A percentile compares a stretch with the other conserved stretches of the same genome.
Conservation (phyloP, 768 basidiomycete species). For the Boletus patriciae region DNA sequence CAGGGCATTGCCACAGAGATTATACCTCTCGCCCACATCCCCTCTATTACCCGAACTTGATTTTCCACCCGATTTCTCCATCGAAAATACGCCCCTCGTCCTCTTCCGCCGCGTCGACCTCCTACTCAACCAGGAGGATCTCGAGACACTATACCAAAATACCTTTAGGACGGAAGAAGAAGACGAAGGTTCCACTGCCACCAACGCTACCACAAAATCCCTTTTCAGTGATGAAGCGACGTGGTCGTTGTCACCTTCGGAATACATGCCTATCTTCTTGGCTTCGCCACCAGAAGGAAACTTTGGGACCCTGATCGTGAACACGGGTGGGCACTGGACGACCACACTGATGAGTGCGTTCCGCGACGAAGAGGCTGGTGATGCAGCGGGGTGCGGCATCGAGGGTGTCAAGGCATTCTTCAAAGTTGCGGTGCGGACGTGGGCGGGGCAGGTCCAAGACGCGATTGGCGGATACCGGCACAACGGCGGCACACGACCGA, state of each 20-base stretch:
- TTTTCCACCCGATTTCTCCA: conserved; percentile 54
- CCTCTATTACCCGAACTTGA: conserved; percentile 33
- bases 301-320: conserved; percentile 62
- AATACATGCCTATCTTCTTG: conserved; percentile 54
- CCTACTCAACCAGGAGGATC: conserved; percentile 48
- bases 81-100: conserved; percentile 58
- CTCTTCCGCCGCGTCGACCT: conserved; percentile 68
- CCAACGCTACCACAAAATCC: conserved; percentile 28
- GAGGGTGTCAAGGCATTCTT: conserved; percentile 58
- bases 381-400: conserved; percentile 47
- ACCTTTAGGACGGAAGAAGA: conserved; percentile 19
- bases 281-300: conserved; percentile 45
- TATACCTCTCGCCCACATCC: conserved; percentile 60
- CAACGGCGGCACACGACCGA: conserved; percentile 27
- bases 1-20: conserved; percentile 62
- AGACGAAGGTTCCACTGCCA: conserved; percentile 10
- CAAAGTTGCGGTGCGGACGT: conserved; percentile 52
- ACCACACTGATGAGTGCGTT: conserved; percentile 50
- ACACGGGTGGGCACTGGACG: conserved; percentile 72
- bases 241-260: conserved; percentile 54
- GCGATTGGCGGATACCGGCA: conserved; percentile 39
- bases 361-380: conserved; percentile 31
- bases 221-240: conserved; percentile 57
- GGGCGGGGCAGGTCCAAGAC: conserved; percentile 53
- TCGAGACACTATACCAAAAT: conserved; percentile 44